Conservation (phyloP, 2,329 filamentous ascomycete species). For the Alternaria sp. region DNA sequence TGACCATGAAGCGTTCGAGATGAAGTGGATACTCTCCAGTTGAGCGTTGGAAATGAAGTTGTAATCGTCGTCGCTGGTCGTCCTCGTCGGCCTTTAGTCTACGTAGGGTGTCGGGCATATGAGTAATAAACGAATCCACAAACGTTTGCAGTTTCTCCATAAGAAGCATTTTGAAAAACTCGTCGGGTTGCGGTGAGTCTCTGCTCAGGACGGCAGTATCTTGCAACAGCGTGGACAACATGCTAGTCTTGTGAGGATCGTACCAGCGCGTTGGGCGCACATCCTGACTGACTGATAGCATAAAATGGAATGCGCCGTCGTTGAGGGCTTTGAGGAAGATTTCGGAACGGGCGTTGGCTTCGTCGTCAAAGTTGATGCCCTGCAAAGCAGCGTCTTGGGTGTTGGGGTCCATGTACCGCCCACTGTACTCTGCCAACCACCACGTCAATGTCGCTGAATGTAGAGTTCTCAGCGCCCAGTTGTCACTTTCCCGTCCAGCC, state of each 20-base stretch:
- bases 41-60: conserved; percentile 54
- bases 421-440: conserved; percentile 94
- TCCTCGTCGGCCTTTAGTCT: conserved; percentile 89
- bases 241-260: conserved; percentile 81
- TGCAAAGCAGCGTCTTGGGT: conserved; percentile 58
- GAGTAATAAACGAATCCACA: conserved; percentile 90
- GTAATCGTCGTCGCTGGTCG: conserved; percentile 70
- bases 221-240: conserved; percentile 83
- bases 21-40: conserved; percentile 65
- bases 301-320: conserved; percentile 91
- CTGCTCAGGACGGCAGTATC: conserved; percentile 75
- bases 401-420: conserved; percentile 81
- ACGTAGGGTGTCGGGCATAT: conserved; percentile 90
- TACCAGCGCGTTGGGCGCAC: conserved; percentile 84
- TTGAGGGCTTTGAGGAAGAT: conserved; percentile 79
- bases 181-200: conserved; percentile 73
- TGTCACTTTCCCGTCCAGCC: conserved; percentile 69
- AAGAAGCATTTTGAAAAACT: conserved; percentile 74
- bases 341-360: conserved; percentile 74
- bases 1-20: conserved; percentile 87
- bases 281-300: conserved; percentile 84
- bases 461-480: conserved; percentile 77
- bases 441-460: conserved; percentile 80
- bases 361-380: conserved; percentile 69
- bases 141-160: conserved; percentile 87